Percentiles rank a stretch among this genome's conserved stretches.
These are phyloP conservation scores for Monotropa hypopitys DNA, from an alignment of 179 eudicot species.

Conservation along the genomic window DNA sequence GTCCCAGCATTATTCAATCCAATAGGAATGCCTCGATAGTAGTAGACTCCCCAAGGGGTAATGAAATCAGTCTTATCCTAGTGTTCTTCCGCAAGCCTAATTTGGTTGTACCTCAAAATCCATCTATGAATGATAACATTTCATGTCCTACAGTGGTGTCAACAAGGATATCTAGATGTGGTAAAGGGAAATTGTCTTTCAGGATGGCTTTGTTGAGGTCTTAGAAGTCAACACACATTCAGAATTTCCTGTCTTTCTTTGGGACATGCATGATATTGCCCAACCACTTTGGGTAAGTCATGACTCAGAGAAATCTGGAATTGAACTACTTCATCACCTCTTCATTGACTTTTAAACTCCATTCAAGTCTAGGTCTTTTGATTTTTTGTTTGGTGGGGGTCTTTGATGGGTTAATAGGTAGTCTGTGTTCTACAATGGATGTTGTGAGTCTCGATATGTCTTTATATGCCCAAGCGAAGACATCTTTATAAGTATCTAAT, in stretches of 20 bases:
- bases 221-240: not conserved
- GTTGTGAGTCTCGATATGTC: not conserved
- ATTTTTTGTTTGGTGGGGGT: no score
- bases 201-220: not conserved
- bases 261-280: not conserved
- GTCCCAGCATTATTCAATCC: not conserved
- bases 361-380: no score
- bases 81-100: not conserved
- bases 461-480: not conserved
- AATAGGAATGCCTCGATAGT: no score
- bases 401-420: no score
- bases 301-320: not conserved
- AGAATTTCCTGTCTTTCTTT: not conserved
- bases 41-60: not conserved
- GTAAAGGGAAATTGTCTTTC: not conserved
- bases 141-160: not conserved
- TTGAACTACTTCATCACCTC: not conserved
- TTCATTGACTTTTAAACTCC: not conserved
- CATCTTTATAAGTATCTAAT: not conserved
- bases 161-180: not conserved
- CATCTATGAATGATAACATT: not conserved
- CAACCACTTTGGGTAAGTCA: not conserved
- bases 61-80: not conserved
- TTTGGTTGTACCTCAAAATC: not conserved
- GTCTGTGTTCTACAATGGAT: not conserved